A percentile compares a stretch with the other conserved stretches of the same genome.
Evolutionary conservation across 768 basidiomycete species (phyloP).

Genomic region (Termitomyces sp.): DNA sequence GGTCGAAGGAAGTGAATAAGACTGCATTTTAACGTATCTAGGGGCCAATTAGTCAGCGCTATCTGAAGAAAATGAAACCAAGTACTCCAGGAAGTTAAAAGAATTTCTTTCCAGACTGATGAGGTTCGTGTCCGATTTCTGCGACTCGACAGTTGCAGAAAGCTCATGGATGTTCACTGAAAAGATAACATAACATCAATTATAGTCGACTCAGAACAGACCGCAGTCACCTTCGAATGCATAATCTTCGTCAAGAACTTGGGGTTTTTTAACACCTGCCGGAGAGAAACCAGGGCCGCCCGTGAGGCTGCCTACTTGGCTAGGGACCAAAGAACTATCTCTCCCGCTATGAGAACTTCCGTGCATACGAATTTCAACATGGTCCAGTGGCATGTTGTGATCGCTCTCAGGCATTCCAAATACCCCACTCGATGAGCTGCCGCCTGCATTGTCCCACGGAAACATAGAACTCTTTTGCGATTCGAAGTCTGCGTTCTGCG

Average conservation of each 20-base stretch:
- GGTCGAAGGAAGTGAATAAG: conserved; percentile 50
- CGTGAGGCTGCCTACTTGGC: conserved; percentile 39
- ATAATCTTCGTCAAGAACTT: conserved; percentile 56
- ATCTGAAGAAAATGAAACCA: too few species aligned
- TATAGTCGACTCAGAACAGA: background rate
- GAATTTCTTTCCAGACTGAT: conserved; percentile 72
- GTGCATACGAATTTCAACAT: conserved; percentile 49
- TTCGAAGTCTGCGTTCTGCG: conserved; percentile 34
- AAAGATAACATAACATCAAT: background rate
- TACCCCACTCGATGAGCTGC: conserved; percentile 53
- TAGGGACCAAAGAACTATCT: conserved; percentile 54
- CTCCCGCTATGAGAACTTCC: conserved; percentile 53
- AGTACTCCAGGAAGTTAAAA: conserved; percentile 77
- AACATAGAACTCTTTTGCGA: conserved; percentile 73
- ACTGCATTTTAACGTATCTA: conserved; percentile 80
- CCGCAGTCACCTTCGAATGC: conserved; percentile 52
- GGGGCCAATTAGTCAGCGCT: background rate
- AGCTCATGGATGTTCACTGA: conserved; percentile 18
- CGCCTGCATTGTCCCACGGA: conserved; percentile 81
- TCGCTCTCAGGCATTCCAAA: conserved; percentile 38
- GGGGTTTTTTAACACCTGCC: conserved; percentile 39
- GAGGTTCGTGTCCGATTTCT: conserved; percentile 52
- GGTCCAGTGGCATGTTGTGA: conserved; percentile 41
- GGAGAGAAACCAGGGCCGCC: conserved; percentile 51
- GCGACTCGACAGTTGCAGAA: conserved; percentile 36